Conservation (phyloP, 2,329 filamentous ascomycete genomes). For the Cephalotrichum gorgonifer region DNA sequence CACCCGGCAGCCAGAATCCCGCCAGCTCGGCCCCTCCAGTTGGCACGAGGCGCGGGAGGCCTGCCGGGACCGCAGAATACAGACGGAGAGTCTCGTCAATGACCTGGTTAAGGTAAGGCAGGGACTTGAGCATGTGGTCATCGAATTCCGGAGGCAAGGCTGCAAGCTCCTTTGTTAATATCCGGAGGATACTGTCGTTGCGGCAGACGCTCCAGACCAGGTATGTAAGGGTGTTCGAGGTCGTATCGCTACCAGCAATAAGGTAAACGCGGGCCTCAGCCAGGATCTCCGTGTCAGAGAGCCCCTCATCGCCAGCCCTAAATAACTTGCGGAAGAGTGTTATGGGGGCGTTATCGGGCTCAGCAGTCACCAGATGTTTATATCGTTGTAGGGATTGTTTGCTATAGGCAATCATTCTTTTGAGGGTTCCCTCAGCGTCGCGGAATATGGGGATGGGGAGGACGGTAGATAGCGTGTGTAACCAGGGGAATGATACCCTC, state of each 20-base stretch:
- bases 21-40: constrained; percentile 24
- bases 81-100: constrained; percentile 35
- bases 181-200: constrained; percentile 14
- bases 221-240: constrained; percentile 37
- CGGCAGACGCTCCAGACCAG: constrained; percentile 27
- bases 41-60: constrained; percentile 29
- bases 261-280: constrained; percentile 30
- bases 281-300: not conserved
- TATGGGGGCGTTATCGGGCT: not conserved
- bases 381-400: not conserved
- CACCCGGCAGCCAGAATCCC: constrained; percentile 27
- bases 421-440: constrained; percentile 2
- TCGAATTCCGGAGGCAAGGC: constrained; percentile 14
- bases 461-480: constrained; percentile 14
- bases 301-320: not conserved
- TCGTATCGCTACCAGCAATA: constrained; percentile 41
- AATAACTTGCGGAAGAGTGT: not conserved
- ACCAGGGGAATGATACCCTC: constrained; percentile 15
- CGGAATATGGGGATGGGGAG: constrained; percentile 15
- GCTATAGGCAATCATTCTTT: constrained; percentile 12
- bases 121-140: constrained; percentile 20
- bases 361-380: not conserved
- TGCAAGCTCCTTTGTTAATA: constrained; percentile 18
- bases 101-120: constrained; percentile 29
- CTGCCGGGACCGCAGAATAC: constrained; percentile 26